Evolutionary conservation across 352 stramenopile genomes (phyloP).

Genomic region (Phytophthora kernoviae): DNA sequence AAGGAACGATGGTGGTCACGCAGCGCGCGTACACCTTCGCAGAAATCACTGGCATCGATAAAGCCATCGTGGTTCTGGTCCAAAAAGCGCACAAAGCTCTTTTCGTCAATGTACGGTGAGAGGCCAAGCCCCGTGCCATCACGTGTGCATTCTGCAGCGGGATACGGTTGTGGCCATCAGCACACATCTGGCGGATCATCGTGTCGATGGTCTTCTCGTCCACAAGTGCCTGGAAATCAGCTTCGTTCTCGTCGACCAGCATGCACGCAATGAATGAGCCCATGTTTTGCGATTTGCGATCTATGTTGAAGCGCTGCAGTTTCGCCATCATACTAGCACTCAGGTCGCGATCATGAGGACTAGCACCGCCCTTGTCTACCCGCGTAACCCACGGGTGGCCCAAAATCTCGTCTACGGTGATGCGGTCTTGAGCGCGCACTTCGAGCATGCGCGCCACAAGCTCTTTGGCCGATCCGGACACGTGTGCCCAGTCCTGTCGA

Average conservation of each 20-base stretch:
- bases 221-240: conserved; percentile 59
- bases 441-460: conserved; percentile 75
- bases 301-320: conserved; percentile 81
- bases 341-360: conserved; percentile 33
- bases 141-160: conserved; percentile 53
- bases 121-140: conserved; percentile 62
- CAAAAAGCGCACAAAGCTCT: conserved; percentile 64
- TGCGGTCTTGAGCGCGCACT: conserved; percentile 75
- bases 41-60: conserved; percentile 77
- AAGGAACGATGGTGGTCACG: conserved; percentile 61
- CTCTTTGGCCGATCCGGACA: conserved; percentile 66
- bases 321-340: conserved; percentile 45
- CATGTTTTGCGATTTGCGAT: conserved; percentile 83
- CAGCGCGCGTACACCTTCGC: conserved; percentile 61
- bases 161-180: conserved; percentile 50
- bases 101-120: conserved; percentile 68
- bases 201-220: conserved; percentile 62
- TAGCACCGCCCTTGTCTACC: conserved; percentile 14
- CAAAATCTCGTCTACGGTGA: conserved; percentile 68
- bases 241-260: conserved; percentile 56
- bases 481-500: conserved; percentile 58
- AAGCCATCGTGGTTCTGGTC: conserved; percentile 75
- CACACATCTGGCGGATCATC: conserved; percentile 72
- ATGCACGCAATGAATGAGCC: conserved; percentile 64
- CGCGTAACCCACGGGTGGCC: conserved; percentile 64